Evolutionary conservation across 2,329 filamentous ascomycete species (phyloP), one percentile per base, ranked within the genome.

Genomic region (Penicillium crustosum): DNA sequence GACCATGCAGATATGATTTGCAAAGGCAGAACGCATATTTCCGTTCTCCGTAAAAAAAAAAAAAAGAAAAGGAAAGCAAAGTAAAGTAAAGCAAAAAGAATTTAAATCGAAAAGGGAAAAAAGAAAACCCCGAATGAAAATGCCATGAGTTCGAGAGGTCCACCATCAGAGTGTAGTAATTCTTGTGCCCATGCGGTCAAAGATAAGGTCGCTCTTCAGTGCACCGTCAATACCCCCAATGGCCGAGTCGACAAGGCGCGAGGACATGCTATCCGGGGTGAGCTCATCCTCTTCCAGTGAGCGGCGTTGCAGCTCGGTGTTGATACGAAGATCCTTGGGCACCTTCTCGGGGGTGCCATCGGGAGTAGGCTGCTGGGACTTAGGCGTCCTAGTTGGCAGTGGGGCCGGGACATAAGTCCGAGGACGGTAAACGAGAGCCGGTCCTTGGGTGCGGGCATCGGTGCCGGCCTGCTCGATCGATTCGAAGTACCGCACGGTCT

Each of bases 401-500:
- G 73, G 71, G 31, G 68, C 70, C 10, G 73, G 71, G 10, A 71
- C 68, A 38, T 76, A 75, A 12, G 72, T 73, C 33, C 67, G 69
- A 17, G 72, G 71, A 19, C 72, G 72, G 59, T 77, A 76, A 42
- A 77, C 74, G n/a, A 78, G 66, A 12, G 75, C 70, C 13, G 76
- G 76, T 2, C 76, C 76, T 58, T 78, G 77, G 9, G 74, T 78
- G 33, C 73, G 73, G 9, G 72, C 76, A 64, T 77, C 76, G 6
- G 76, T 79, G 43, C 86, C 86, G 2, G 88, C 81, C 67, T 85
- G 81, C 73, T 89, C 87, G 66, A 89, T 89, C 61, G 83, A 86
- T 76, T 89, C 89, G 73, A 89, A 89, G 72, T 89, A 89, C 78
- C 82, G 83, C 67, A 90, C 88, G 0, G 88, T 90, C 79, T 90